A percentile compares a stretch with the other conserved stretches of the same genome.
Conservation (phyloP, 495 filamentous ascomycete genomes). For the Daldinia caldariorum region DNA sequence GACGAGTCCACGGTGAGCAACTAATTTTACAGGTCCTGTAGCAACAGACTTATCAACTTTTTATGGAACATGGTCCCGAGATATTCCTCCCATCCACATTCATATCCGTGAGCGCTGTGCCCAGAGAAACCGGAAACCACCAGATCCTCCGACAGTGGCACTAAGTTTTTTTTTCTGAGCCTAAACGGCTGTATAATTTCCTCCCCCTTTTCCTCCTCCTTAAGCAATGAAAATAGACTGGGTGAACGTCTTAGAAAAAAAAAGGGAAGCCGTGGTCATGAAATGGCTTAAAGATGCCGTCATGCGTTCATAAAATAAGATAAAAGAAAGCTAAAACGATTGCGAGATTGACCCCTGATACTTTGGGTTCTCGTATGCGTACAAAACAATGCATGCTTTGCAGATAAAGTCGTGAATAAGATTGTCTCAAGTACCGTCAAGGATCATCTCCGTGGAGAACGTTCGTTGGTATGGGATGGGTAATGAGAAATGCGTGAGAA, state of each 20-base stretch:
- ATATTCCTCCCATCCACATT: conserved; percentile 27
- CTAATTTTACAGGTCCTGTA: conserved; percentile 30
- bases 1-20: conserved; percentile 21
- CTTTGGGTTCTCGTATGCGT: conserved; percentile 39
- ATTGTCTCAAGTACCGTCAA: conserved; percentile 28
- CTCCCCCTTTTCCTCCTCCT: conserved; percentile 17
- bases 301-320: conserved; percentile 55
- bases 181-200: conserved; percentile 34
- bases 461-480: conserved; percentile 24
- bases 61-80: conserved; percentile 36
- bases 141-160: conserved; percentile 28
- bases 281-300: conserved; percentile 42
- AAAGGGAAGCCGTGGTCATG: conserved; percentile 41
- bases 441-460: conserved; percentile 18
- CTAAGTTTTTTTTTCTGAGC: conserved; percentile 28
- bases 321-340: conserved; percentile 30
- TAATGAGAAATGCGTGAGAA: conserved; percentile 38
- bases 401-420: conserved; percentile 35
- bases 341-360: conserved; percentile 30
- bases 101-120: conserved; percentile 51
- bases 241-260: conserved; percentile 20
- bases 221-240: conserved; percentile 36
- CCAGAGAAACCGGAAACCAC: conserved; percentile 50
- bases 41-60: conserved; percentile 27
- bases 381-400: conserved; percentile 25